Evolutionary conservation across 73 alveolate genomes (phyloP), one percentile per base, ranked within the genome.

Genomic region (Stentor roeselii): DNA sequence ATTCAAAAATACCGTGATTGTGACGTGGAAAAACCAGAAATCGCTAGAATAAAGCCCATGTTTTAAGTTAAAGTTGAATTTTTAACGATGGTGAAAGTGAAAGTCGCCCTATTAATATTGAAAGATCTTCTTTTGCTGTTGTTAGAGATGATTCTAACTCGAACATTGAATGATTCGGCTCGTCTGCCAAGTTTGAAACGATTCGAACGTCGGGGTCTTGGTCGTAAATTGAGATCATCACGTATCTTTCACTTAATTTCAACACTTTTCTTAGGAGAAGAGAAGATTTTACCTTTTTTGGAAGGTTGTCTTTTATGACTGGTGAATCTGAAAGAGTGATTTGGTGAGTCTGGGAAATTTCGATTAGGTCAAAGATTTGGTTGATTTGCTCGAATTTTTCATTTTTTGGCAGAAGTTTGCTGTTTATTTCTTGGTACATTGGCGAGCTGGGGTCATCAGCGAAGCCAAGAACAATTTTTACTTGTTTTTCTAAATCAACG

Each of bases 1-100:
- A 90, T 90, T 0, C 76, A 82, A 3, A 75, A 77, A 74, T 90
- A 90, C 59, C 59, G 39, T 21, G 82, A 82, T 27, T 75, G 82
- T 85, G 95, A 90, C 30, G 67, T 50, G 6, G 21, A 21, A 21
- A 50, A 50, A 50, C 30, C 6, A 11, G 67, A 50, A 50, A 50
- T 50, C 67, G 21, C 6, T 11, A 50, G 67, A 21, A 21, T 50
- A 11, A 50, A 50, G 67, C 67, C 67, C 6, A 21, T 50, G 6
- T 50, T 50, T 50, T 50, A 50, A 50, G n/a, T n/a, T n/a, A n/a
- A n/a, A n/a, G n/a, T n/a, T n/a, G n/a, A n/a, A n/a, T n/a, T n/a
- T n/a, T n/a, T n/a, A n/a, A n/a, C n/a, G n/a, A n/a, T n/a, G n/a
- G n/a, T n/a, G n/a, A n/a, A n/a, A n/a, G n/a, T n/a, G n/a, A n/a